Base-by-base conservation (phyloP, 306 rosid species). In the Vachellia pachyceras region DNA sequence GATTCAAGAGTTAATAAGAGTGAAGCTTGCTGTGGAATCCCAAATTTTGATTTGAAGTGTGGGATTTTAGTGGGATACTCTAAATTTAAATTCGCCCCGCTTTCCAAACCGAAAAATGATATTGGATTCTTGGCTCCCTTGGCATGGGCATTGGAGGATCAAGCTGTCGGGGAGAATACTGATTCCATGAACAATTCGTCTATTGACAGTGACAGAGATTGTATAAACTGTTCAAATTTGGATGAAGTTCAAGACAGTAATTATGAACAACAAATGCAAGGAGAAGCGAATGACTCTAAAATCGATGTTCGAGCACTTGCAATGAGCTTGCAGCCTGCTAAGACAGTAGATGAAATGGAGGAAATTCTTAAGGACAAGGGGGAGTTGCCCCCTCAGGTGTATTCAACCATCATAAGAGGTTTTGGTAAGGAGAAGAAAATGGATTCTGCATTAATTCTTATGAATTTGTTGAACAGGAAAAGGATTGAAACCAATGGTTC, bases 391-490 rank as follows among this genome's bases (percentile, higher is more conserved):
- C 96, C 83, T 84, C 90, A 90, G 84, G 98, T 95, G 64, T 95
- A 77, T 85, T 93, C 97, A 11, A 86, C 99, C 37, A 61, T 93
- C 73, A 87, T 95, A 37, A 85, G 89, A 69, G 92, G 97, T 86
- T 88, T 93, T 82, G 98, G 99, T 42, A 90, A 79, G 77, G 97
- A 91, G 49, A 91, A 90, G 88, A 85, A 82, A 76, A 79, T 90
- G 85, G 89, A 86, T 75, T 84, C 96, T 10, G 99, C 97, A 3
- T 55, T 90, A 79, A 84, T 92, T 86, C 84, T 90, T 82, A 86
- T 89, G n/a, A 81, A 86, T 41, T 93, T 97, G 97, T 88, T 95
- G 82, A 93, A 93, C 90, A 95, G 86, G 85, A 92, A 86, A 85
- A 90, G 84, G 77, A 75, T 42, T 18, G 92, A 93, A 84, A 88